Percentiles rank a stretch among this genome's conserved stretches.
Evolutionary conservation across 75 land plant genomes (phyloP).

Genomic region (Pinus albicaulis): DNA sequence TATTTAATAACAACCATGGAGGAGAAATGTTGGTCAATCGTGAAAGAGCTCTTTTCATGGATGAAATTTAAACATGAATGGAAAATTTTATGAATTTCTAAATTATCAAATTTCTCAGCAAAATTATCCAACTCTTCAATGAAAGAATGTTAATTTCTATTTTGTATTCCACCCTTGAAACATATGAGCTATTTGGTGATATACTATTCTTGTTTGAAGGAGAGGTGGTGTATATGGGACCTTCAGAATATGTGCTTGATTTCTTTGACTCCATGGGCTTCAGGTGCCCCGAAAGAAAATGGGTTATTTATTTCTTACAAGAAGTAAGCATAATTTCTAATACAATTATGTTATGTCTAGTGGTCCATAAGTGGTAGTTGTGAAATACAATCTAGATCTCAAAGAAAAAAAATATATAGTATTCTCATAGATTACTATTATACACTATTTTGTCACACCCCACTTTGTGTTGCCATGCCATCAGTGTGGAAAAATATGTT

Average conservation of each 20-base stretch:
- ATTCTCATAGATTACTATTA: background rate
- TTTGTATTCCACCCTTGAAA: constrained; percentile 35
- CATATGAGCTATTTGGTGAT: constrained; percentile 58
- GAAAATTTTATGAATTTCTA: constrained; percentile 68
- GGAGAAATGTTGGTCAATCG: constrained; percentile 38
- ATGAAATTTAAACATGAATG: constrained; percentile 68
- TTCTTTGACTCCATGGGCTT: constrained; percentile 31
- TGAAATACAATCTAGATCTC: constrained; percentile 50
- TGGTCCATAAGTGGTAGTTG: background rate
- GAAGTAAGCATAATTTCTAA: constrained; percentile 18
- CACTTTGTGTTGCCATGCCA: too few species aligned
- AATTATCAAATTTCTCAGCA: constrained; percentile 45
- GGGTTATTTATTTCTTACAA: constrained; percentile 35
- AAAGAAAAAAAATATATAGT: constrained; percentile 46
- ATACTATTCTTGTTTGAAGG: constrained; percentile 62
- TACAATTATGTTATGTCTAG: background rate
- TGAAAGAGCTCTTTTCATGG: constrained; percentile 32
- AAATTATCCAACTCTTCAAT: constrained; percentile 18
- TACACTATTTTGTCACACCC: too few species aligned
- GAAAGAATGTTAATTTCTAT: constrained; percentile 20
- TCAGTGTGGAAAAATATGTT: too few species aligned
- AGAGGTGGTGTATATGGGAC: constrained; percentile 76
- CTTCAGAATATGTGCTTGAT: constrained; percentile 44
- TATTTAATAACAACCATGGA: background rate
- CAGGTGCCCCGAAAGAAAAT: constrained; percentile 32